A percentile compares a stretch with the other conserved stretches of the same genome.
Conservation (phyloP, 2,329 filamentous ascomycete genomes). For the Nemania sp. region DNA sequence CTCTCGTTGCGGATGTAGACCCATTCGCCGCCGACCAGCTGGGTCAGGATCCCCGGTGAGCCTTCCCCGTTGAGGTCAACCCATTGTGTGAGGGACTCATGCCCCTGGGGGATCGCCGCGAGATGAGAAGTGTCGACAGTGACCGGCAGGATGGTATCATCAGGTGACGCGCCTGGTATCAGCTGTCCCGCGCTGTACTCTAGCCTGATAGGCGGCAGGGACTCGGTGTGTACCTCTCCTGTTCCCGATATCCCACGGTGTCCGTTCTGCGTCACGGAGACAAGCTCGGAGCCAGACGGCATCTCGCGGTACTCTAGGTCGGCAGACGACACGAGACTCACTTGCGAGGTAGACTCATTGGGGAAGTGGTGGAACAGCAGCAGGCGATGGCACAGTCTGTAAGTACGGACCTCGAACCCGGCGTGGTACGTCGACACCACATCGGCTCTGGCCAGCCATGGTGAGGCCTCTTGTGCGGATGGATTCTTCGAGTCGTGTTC, state of each 20-base stretch:
- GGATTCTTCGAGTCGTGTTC: not conserved
- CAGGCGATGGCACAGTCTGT: not conserved
- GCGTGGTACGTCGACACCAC: not conserved
- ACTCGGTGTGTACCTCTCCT: too few species aligned
- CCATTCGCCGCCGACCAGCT: not conserved
- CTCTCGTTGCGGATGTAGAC: not conserved
- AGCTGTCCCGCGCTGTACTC: too few species aligned
- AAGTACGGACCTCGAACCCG: constrained; percentile 1
- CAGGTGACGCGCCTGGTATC: too few species aligned
- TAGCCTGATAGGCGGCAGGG: too few species aligned
- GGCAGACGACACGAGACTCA: not conserved
- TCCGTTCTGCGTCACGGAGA: too few species aligned
- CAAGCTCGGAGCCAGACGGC: too few species aligned
- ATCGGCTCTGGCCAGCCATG: not conserved
- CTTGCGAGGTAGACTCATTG: not conserved
- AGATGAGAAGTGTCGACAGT: not conserved
- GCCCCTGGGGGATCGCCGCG: not conserved
- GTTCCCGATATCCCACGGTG: too few species aligned
- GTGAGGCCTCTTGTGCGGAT: not conserved
- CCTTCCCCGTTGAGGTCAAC: not conserved
- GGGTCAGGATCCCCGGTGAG: not conserved
- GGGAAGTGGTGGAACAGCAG: not conserved
- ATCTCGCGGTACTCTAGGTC: not conserved
- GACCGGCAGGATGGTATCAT: not conserved
- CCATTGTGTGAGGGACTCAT: not conserved